Conservation (phyloP, 2,329 filamentous ascomycete genomes). For the Hymenoscyphus albidus region DNA sequence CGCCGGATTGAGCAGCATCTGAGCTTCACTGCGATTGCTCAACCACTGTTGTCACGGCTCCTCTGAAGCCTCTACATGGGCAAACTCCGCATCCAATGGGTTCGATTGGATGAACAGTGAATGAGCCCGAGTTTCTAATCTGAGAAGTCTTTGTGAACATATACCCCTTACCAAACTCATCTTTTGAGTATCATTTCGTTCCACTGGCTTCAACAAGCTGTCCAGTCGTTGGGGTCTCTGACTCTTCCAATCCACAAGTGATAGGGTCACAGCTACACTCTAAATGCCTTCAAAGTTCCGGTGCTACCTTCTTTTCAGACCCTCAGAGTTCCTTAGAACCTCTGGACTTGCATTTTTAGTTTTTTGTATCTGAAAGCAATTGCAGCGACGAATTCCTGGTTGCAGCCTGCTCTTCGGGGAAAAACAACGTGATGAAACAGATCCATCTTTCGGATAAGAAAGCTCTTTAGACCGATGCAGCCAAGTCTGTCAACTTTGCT, state of each 20-base stretch:
- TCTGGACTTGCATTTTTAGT: not conserved
- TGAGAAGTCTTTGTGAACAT: too few relatives aligned
- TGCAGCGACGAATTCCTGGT: not conserved
- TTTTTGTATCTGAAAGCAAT: not conserved
- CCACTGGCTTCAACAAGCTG: too few relatives aligned
- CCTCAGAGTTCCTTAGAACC: not conserved
- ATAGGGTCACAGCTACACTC: not conserved
- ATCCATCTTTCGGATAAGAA: not conserved
- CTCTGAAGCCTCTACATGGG: too few relatives aligned
- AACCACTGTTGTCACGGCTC: too few relatives aligned
- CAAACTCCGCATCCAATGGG: too few relatives aligned
- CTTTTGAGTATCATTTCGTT: too few relatives aligned
- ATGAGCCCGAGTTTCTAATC: too few relatives aligned
- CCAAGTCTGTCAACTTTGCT: not conserved
- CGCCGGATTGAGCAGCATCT: not conserved
- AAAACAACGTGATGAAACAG: conserved; percentile 1
- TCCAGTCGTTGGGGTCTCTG: too few relatives aligned
- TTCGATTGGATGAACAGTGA: too few relatives aligned
- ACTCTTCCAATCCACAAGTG: not conserved
- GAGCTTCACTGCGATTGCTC: too few relatives aligned
- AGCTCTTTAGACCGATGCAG: not conserved
- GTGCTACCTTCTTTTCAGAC: not conserved
- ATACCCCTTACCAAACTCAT: too few relatives aligned
- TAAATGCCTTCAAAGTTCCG: not conserved
- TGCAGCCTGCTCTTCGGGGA: not conserved